Conservation (phyloP, 768 basidiomycete species). For the Neoboletus brunneissimus region DNA sequence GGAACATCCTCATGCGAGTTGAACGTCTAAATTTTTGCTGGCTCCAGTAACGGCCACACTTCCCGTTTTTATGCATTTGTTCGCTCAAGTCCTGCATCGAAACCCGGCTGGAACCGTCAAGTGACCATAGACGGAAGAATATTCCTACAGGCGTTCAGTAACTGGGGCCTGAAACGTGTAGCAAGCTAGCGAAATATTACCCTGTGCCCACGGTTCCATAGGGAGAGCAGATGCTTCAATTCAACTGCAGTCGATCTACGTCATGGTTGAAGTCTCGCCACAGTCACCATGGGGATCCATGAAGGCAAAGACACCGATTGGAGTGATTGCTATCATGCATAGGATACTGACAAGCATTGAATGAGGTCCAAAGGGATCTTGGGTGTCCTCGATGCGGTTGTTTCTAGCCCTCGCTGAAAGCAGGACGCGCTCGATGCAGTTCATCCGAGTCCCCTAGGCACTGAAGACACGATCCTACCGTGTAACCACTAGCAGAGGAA, state of each 20-base stretch:
- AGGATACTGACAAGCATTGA: background rate
- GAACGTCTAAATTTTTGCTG: background rate
- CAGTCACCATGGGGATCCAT: background rate
- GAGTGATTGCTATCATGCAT: background rate
- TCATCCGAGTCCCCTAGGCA: too few relatives aligned
- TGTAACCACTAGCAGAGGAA: too few relatives aligned
- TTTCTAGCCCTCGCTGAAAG: too few relatives aligned
- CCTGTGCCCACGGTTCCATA: background rate
- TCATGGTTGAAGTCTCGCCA: background rate
- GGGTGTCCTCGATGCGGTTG: too few relatives aligned
- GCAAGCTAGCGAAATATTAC: background rate
- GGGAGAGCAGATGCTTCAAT: background rate
- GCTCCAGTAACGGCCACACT: background rate
- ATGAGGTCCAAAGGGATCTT: background rate
- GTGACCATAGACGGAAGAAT: background rate
- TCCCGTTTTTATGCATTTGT: conserved; percentile 2
- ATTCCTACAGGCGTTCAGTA: background rate
- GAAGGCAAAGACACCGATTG: background rate
- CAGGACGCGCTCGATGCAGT: too few relatives aligned
- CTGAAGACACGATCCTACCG: too few relatives aligned
- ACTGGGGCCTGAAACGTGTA: background rate
- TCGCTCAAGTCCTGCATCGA: background rate
- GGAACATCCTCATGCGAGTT: background rate
- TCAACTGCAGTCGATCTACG: background rate
- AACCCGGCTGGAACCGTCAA: background rate